These are phyloP conservation scores for Erysimum cheiranthoides DNA, from an alignment of 345 rosid genomes.

Conservation along the genomic window DNA sequence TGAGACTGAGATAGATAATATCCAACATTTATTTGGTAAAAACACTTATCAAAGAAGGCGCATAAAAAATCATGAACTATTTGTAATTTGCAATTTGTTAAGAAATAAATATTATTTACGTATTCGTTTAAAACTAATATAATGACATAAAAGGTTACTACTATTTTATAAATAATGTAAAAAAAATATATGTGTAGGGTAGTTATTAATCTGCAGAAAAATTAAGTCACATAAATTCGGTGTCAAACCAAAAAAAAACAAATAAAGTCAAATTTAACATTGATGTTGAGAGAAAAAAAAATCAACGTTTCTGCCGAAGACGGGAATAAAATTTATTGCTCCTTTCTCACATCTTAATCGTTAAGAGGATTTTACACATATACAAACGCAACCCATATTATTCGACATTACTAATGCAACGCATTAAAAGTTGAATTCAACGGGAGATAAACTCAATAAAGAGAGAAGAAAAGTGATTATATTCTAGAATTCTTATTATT, in stretches of 20 bases:
- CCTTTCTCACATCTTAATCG: no score
- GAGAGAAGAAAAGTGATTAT: no score
- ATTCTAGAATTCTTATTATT: no score
- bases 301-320: not conserved
- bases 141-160: not conserved
- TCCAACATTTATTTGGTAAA: not conserved
- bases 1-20: not conserved
- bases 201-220: not conserved
- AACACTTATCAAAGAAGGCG: not conserved
- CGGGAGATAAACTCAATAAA: not conserved
- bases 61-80: not conserved
- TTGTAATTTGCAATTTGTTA: not conserved
- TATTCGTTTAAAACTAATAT: no score
- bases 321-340: not conserved
- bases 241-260: not conserved
- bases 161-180: not conserved
- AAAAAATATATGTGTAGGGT: not conserved
- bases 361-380: no score
- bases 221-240: not conserved
- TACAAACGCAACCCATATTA: no score
- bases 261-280: not conserved
- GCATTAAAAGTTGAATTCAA: not conserved
- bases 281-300: not conserved
- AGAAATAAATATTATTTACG: no score
- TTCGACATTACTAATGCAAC: not conserved